Conservation (phyloP, 2,329 filamentous ascomycete genomes). For the Endoconidiophora polonica region DNA sequence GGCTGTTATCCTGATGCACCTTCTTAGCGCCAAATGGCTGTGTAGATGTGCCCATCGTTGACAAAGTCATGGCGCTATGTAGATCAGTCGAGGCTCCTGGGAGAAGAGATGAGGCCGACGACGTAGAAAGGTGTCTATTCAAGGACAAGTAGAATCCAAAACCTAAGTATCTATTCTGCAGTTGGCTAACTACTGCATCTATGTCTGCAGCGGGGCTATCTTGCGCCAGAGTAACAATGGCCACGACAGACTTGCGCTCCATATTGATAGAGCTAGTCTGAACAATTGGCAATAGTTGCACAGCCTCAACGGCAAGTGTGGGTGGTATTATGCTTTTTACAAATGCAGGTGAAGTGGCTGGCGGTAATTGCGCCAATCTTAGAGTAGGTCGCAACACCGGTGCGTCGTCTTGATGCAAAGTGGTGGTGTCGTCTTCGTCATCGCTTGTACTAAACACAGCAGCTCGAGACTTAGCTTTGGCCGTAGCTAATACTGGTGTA, state of each 20-base stretch:
- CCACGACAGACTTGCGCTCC: slow-evolving; percentile 56
- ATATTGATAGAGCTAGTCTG: slow-evolving; percentile 30
- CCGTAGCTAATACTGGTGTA: background rate
- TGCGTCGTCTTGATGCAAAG: slow-evolving; percentile 30
- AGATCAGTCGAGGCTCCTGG: slow-evolving; percentile 22
- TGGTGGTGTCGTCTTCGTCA: slow-evolving; percentile 31
- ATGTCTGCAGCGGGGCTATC: slow-evolving; percentile 74
- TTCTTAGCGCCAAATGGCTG: slow-evolving; percentile 67
- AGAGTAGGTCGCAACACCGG: slow-evolving; percentile 47
- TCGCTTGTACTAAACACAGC: slow-evolving; percentile 52
- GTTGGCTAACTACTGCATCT: slow-evolving; percentile 56
- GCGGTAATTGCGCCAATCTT: slow-evolving; percentile 43
- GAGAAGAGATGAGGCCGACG: slow-evolving; percentile 13
- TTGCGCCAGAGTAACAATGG: slow-evolving; percentile 64
- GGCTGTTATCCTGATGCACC: slow-evolving; percentile 23
- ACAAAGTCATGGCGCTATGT: slow-evolving; percentile 16
- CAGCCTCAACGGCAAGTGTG: slow-evolving; percentile 50
- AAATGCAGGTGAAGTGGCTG: slow-evolving; percentile 39
- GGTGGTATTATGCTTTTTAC: slow-evolving; percentile 43
- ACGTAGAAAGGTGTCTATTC: slow-evolving; percentile 57
- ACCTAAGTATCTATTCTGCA: slow-evolving; percentile 75
- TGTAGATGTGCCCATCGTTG: slow-evolving; percentile 20
- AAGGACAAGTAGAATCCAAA: slow-evolving; percentile 69
- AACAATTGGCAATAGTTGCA: slow-evolving; percentile 48
- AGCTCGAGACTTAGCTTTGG: background rate